Conservation (phyloP, 306 rosid species). For the Parietaria judaica region DNA sequence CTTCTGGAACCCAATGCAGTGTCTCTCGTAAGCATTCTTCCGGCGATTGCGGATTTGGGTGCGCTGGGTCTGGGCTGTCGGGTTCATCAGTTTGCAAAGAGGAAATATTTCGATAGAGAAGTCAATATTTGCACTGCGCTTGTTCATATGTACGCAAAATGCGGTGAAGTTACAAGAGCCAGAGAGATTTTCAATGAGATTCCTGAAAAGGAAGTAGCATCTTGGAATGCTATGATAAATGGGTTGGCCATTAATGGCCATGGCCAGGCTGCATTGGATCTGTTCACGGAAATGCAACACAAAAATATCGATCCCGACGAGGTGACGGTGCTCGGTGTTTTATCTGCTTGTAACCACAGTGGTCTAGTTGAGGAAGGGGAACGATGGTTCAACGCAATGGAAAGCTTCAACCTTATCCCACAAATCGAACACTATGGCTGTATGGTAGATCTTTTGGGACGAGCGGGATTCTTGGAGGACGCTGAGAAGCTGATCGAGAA, state of each 20-base stretch:
- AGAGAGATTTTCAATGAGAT: conserved; percentile 36
- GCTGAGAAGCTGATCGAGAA: conserved; percentile 45
- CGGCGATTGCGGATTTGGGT: conserved; percentile 62
- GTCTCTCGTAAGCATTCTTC: conserved; percentile 59
- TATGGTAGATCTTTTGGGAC: conserved; percentile 63
- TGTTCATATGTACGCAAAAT: conserved; percentile 65
- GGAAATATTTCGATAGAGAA: conserved; percentile 37
- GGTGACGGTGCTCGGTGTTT: conserved; percentile 43
- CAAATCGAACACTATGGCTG: conserved; percentile 72
- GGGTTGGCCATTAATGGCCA: conserved; percentile 64
- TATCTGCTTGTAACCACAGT: conserved; percentile 62
- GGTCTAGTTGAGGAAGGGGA: conserved; percentile 69
- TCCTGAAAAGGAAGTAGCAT: conserved; percentile 36
- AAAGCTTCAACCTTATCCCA: conserved; percentile 41
- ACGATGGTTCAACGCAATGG: conserved; percentile 43
- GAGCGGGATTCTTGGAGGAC: conserved; percentile 63
- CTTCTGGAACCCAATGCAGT: conserved; percentile 47
- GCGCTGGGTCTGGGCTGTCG: conserved; percentile 51
- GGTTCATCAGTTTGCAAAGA: conserved; percentile 40
- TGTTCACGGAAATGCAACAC: conserved; percentile 35
- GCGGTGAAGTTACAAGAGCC: conserved; percentile 50
- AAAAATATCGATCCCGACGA: conserved; percentile 37
- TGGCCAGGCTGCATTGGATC: conserved; percentile 50
- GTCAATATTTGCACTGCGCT: conserved; percentile 43
- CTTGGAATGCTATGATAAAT: conserved; percentile 75